Conservation (phyloP, 768 basidiomycete genomes). For the Leucogyrophana mollusca region DNA sequence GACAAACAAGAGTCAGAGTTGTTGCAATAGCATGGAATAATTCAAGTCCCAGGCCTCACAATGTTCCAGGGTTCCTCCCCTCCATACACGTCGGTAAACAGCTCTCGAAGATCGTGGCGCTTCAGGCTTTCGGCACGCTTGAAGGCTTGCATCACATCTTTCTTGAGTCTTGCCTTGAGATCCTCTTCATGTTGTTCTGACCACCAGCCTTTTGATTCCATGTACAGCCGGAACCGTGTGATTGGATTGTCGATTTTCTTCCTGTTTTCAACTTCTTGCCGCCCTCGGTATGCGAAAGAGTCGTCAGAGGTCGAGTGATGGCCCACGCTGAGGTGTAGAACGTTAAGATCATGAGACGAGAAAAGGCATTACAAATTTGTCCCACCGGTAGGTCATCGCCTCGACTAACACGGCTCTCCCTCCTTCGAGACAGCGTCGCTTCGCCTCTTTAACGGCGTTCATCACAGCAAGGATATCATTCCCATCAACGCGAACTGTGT, state of each 20-base stretch:
- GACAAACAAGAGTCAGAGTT: constrained; percentile 4
- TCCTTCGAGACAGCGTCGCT: constrained; percentile 69
- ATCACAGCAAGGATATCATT: constrained; percentile 90
- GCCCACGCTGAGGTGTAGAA: constrained; percentile 58
- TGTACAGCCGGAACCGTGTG: constrained; percentile 77
- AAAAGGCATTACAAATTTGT: constrained; percentile 5
- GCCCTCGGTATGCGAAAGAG: constrained; percentile 88
- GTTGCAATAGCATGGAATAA: constrained; percentile 1
- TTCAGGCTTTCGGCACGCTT: constrained; percentile 71
- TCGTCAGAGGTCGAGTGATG: constrained; percentile 96
- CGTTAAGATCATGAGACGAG: constrained; percentile 2
- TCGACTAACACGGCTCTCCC: constrained; percentile 83
- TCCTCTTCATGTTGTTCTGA: constrained; percentile 68
- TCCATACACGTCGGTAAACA: constrained; percentile 88
- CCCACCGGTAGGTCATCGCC: constrained; percentile 86
- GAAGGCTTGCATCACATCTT: constrained; percentile 77
- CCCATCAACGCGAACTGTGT: constrained; percentile 90
- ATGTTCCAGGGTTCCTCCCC: constrained; percentile 84
- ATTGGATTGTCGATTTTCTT: constrained; percentile 92
- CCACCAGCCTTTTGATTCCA: constrained; percentile 89
- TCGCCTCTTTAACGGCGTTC: constrained; percentile 67
- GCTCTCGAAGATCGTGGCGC: constrained; percentile 67
- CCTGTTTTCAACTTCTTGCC: constrained; percentile 88
- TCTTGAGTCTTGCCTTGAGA: constrained; percentile 64
- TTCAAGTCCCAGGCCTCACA: constrained; percentile 43